Base-by-base conservation (phyloP, 164 flowering plant genomes). In the Aristolochia californica region DNA sequence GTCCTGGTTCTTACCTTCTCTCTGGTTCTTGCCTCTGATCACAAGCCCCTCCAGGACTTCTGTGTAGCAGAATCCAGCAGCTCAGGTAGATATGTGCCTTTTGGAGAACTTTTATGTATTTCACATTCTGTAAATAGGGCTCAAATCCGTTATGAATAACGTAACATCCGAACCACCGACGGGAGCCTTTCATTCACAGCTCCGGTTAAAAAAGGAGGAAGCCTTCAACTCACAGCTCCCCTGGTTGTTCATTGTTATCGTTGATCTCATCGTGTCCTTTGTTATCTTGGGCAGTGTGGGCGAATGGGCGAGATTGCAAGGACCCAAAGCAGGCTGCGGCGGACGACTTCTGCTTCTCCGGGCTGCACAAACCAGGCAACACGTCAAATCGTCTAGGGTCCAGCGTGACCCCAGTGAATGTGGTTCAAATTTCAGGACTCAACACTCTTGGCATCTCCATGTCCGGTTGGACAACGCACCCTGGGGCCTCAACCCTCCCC, bases 401-500 rank as follows among this genome's bases (percentile, higher is more conserved):
- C 1, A 58, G 13, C 27, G 60, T 58, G 28, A 58, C 60, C 23
- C 15, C 60, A 22, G 50, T 58, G 16, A 58, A 45, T 24, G 60
- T 44, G 49, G 24, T 18, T 14, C 60, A 58, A 23, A 43, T 58
- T 18, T 22, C 60, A 16, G 60, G 60, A 16, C 60, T 58, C 51
- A 58, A 58, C 60, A 58, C 60, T 0, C 60, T 58, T 0, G 50
- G 60, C 26, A 58, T 58, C 50, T 58, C 60, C 25, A 43, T 58
- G 28, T 49, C 51, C 25, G 60, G 16, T 43, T 58, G 11, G 51
- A 58, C 50, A 21, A 17, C 23, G 60, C 50, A 2, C 61, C 0
- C 12, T 30, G 18, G 13, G 61, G 61, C 13, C 51, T 20, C 17
- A 58, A 58, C 51, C 61, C 61, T 49, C 53, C 4, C 55, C 28